Evolutionary conservation across 1,139 yeast genomes (phyloP), one percentile per base, ranked within the genome.

Genomic region (Blastobotrys malaysiensis): DNA sequence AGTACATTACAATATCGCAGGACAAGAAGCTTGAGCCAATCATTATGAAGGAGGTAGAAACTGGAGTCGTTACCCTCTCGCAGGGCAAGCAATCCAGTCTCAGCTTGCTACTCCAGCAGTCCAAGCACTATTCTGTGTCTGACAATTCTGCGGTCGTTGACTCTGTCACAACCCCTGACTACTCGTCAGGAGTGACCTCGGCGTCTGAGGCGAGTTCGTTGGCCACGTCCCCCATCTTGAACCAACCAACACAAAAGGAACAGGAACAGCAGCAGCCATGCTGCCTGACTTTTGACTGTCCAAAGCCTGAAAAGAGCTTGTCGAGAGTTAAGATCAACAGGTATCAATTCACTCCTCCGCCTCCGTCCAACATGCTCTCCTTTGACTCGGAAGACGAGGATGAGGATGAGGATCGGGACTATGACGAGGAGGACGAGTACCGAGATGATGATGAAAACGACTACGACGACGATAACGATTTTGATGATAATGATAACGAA

Each of bases 231-330:
- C 39, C 39, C 16, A 31, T 31, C 16, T 31, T 31, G 39, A 31
- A 31, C 16, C 39, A 31, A 31, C 39, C 39, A 31, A 31, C 39
- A 13, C 14, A 14, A 11, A 31, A 31, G 39, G 39, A 31, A n/a
- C 39, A 31, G 39, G 39, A 44, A 6, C 44, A 20, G 31, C 39
- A 21, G n/a, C 43, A 21, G 18, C 24, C 50, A 14, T 26, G 48
- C 45, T 45, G 55, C 36, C 46, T 53, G 48, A 53, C 54, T 3
- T 53, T 53, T 51, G 49, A 50, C 20, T 53, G 56, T 24, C 56
- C 56, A 36, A 53, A 53, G 45, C 56, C 56, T 21, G 50, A 53
- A 19, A 43, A 48, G 48, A 26, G 45, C 39, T 27, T 45, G 7
- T 19, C 51, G 16, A 43, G 46, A 36, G 47, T 48, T 20, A 31